phyloP scores from a whole-genome alignment of 257 asterid genomes.

The Solanum piurae region DNA sequence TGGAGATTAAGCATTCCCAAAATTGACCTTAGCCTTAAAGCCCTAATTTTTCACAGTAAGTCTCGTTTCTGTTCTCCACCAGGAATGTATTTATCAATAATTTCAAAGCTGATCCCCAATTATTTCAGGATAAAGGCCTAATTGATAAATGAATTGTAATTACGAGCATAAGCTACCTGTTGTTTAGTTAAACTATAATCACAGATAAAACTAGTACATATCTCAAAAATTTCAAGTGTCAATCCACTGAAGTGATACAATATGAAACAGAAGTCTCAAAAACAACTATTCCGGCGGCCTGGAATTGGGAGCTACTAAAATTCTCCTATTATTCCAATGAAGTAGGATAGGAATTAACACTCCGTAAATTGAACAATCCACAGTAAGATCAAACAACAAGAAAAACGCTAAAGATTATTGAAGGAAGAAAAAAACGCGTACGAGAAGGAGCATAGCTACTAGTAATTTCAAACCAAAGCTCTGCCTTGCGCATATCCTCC shows the following conservation, averaged over 20 bases:
- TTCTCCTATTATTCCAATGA: background rate
- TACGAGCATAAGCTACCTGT: background rate
- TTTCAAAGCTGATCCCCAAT: background rate
- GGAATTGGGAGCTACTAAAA: background rate
- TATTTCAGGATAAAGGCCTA: background rate
- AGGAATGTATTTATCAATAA: background rate
- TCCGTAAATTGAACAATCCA: background rate
- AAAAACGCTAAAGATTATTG: background rate
- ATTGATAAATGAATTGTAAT: background rate
- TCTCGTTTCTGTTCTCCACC: background rate
- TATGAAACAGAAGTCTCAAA: background rate
- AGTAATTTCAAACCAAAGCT: slow-evolving; percentile 70
- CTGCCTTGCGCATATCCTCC: slow-evolving; percentile 53
- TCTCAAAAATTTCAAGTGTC: background rate
- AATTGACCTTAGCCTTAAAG: background rate
- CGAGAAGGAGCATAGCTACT: slow-evolving; percentile 83
- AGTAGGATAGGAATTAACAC: background rate
- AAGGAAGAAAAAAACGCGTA: slow-evolving; percentile 18
- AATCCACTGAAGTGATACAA: background rate
- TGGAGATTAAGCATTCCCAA: background rate
- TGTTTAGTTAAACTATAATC: background rate
- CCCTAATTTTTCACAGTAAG: background rate
- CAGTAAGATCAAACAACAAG: background rate
- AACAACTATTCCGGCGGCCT: background rate
- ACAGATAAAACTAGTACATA: background rate